These are phyloP conservation scores for Ogataea trehaloabstinens DNA, from an alignment of 805 yeast genomes.

Conservation along the genomic window DNA sequence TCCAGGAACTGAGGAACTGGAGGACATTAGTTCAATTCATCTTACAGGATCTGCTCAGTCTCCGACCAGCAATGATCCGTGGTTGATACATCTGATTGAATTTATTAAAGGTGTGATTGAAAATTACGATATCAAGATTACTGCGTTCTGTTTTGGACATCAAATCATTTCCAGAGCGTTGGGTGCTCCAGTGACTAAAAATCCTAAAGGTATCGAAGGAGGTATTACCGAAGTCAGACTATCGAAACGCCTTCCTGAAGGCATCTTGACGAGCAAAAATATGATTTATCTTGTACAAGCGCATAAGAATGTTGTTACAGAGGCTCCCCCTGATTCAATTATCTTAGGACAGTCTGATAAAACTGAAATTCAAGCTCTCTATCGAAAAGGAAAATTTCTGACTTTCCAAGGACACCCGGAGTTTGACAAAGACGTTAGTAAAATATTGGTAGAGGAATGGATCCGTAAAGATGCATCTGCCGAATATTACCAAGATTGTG, in stretches of 20 bases:
- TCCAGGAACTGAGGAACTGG: constrained; percentile 26
- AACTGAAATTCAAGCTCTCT: constrained; percentile 58
- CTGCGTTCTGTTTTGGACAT: constrained; percentile 87
- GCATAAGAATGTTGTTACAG: constrained; percentile 8
- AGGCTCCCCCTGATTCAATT: constrained; percentile 6
- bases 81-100: constrained; percentile 41
- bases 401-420: constrained; percentile 94
- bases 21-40: constrained; percentile 39
- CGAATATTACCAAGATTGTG: constrained; percentile 9
- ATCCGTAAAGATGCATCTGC: constrained; percentile 2
- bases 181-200: constrained; percentile 58
- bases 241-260: constrained; percentile 27
- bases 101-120: constrained; percentile 28
- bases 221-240: constrained; percentile 54
- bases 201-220: constrained; percentile 69
- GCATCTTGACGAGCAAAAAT: constrained; percentile 1
- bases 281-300: constrained; percentile 9
- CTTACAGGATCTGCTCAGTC: constrained; percentile 54
- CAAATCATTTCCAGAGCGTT: constrained; percentile 69
- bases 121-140: constrained; percentile 41
- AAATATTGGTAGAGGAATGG: constrained; percentile 6
- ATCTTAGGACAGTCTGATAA: constrained; percentile 6
- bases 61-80: constrained; percentile 39
- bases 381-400: constrained; percentile 47
- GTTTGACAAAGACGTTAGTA: constrained; percentile 42